Conservation (phyloP, 1,139 yeast species). For the Hansenula anomala region DNA sequence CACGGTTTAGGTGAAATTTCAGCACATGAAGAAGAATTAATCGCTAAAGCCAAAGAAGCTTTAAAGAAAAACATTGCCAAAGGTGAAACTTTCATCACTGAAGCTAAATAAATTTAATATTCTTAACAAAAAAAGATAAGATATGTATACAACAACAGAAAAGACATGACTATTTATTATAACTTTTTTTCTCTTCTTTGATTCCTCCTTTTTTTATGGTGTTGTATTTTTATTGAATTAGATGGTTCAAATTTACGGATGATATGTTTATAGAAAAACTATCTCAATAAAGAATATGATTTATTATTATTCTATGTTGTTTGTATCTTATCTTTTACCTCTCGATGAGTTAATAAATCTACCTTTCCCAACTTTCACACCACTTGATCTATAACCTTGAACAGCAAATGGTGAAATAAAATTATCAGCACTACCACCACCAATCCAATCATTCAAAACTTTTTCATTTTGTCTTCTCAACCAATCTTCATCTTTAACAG, state of each 20-base stretch:
- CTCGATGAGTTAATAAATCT: constrained; percentile 67
- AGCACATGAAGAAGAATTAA: constrained; percentile 65
- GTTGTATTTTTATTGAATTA: too few species aligned
- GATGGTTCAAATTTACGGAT: too few species aligned
- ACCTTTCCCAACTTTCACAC: constrained; percentile 80
- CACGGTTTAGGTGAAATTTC: constrained; percentile 57
- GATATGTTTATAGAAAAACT: too few species aligned
- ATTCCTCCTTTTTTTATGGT: too few species aligned
- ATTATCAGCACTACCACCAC: constrained; percentile 92
- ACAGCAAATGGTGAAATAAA: constrained; percentile 86
- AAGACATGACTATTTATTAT: too few species aligned
- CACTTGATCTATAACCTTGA: constrained; percentile 56
- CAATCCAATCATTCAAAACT: constrained; percentile 81
- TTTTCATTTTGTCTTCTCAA: constrained; percentile 83
- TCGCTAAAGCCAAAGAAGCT: constrained; percentile 79
- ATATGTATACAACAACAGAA: too few species aligned
- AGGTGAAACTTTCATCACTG: constrained; percentile 44
- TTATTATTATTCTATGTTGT: too few species aligned
- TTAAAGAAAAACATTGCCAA: constrained; percentile 69
- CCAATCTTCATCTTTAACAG: constrained; percentile 86
- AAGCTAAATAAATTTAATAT: constrained; percentile 11
- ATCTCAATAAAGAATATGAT: too few species aligned
- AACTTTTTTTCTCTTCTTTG: too few species aligned
- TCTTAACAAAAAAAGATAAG: too few species aligned
- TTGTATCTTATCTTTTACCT: constrained; percentile 25